Conservation (phyloP, 2,329 filamentous ascomycete genomes). For the Rutstroemia sp. region DNA sequence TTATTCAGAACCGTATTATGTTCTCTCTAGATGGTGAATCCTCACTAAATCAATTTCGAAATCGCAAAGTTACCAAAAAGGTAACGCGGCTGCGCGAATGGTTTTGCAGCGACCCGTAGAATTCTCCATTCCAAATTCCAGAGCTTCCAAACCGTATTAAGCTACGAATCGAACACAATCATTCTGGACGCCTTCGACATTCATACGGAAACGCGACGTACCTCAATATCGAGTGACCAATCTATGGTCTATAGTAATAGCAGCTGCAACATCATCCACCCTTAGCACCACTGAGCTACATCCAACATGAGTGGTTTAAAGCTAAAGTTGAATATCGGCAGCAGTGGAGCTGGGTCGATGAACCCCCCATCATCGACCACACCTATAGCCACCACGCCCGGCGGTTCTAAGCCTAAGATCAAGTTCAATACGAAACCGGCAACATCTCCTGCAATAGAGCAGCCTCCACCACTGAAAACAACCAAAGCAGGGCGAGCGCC, state of each 20-base stretch:
- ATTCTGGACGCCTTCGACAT: too few relatives aligned
- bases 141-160: background rate
- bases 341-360: constrained; percentile 6
- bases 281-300: background rate
- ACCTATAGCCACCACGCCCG: constrained; percentile 16
- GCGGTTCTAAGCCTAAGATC: constrained; percentile 26
- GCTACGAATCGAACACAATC: background rate
- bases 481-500: constrained; percentile 53
- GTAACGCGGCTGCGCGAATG: constrained; percentile 6
- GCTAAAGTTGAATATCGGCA: constrained; percentile 14
- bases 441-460: constrained; percentile 13
- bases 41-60: background rate
- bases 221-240: background rate
- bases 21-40: background rate
- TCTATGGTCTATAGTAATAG: background rate
- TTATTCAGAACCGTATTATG: background rate
- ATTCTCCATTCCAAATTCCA: constrained; percentile 1
- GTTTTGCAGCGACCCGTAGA: constrained; percentile 8
- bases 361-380: constrained; percentile 4
- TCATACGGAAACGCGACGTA: too few relatives aligned
- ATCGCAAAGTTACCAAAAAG: constrained; percentile 2
- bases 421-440: constrained; percentile 23
- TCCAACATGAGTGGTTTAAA: constrained; percentile 20
- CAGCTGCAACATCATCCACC: background rate
- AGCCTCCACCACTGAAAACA: constrained; percentile 31